These are phyloP conservation scores for Colletotrichum kahawae DNA, from an alignment of 2,329 filamentous ascomycete genomes.

Conservation along the genomic window DNA sequence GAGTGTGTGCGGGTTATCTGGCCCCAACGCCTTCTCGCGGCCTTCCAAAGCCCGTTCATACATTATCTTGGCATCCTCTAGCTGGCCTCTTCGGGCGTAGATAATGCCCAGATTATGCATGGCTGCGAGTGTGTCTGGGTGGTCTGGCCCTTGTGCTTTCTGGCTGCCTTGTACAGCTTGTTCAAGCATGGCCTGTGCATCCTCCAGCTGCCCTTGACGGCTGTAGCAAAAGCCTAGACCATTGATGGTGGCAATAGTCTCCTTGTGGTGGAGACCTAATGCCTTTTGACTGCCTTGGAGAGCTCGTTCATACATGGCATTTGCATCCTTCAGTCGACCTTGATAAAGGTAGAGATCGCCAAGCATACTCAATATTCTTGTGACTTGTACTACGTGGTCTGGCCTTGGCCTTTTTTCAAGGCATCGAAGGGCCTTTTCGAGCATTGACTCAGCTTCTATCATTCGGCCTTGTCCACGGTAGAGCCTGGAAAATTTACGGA, in stretches of 20 bases:
- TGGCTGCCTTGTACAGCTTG: conserved; percentile 1
- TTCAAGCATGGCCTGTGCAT: background rate
- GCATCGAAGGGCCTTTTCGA: conserved; percentile 24
- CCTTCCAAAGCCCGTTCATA: conserved; percentile 32
- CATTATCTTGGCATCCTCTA: conserved; percentile 32
- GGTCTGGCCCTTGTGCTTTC: conserved; percentile 12
- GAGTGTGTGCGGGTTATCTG: background rate
- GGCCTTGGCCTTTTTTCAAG: conserved; percentile 23
- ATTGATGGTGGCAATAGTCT: background rate
- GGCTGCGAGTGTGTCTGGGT: background rate
- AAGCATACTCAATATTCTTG: background rate
- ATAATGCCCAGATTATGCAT: background rate
- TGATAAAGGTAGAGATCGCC: conserved; percentile 26
- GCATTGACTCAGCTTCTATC: background rate
- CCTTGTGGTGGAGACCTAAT: conserved; percentile 6
- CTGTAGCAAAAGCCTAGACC: no score
- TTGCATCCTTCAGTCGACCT: conserved; percentile 25
- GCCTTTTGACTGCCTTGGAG: conserved; percentile 29
- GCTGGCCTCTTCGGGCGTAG: background rate
- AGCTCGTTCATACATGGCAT: conserved; percentile 34
- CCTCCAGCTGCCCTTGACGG: background rate
- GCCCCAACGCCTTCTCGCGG: conserved; percentile 24
- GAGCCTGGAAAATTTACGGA: background rate
- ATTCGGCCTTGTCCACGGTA: background rate
- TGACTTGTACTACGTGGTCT: background rate